Evolutionary conservation across 2,329 filamentous ascomycete species (phyloP), one percentile per base, ranked within the genome.

Genomic region (Ceratocystis variospora): DNA sequence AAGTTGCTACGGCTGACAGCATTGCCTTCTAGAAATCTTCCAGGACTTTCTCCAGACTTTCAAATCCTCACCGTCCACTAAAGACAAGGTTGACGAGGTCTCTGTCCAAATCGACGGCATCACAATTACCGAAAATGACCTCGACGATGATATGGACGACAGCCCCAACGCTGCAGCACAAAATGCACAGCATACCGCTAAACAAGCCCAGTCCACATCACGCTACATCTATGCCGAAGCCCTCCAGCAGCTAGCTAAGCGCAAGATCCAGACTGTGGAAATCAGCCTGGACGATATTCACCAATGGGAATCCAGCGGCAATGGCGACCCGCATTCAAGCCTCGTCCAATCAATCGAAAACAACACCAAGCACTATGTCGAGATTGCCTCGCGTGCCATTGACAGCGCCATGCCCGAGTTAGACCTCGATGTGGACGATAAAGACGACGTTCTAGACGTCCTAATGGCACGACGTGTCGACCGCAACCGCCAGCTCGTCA

Each of bases 361-460:
- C 71, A 99, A 99, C 76, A 90, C 94, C 17, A 89, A 94, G 73
- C 94, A 96, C 75, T 99, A 99, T 73, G 87, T 97, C 70, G 94
- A 99, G 72, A 83, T 97, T 68, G 77, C 97, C 68, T 93, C 93
- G 2, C 83, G 88, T 70, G 94, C 94, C 6, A 86, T 96, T 57
- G 94, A 99, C 77, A 87, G 86, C 68, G 82, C 89, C 65, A 85
- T 99, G 82, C 94, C 94, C 0, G 80, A 83, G 69, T 87, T 92
- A 50, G 88, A 84, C 15, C 81, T 80, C 64, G 90, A 96, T n/a
- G 41, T 66, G 70, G 90, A 87, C 71, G 97, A 96, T 81, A 97
- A 97, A 76, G 92, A 96, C 73, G 94, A 99, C 76, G 92, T 97
- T 8, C 82, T 99, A 55, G 94, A 99, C 76, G 90, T 99, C 37